A percentile compares a stretch with the other conserved stretches of the same genome.
Conservation (phyloP, 331 rosid species). For the Arachis monticola region DNA sequence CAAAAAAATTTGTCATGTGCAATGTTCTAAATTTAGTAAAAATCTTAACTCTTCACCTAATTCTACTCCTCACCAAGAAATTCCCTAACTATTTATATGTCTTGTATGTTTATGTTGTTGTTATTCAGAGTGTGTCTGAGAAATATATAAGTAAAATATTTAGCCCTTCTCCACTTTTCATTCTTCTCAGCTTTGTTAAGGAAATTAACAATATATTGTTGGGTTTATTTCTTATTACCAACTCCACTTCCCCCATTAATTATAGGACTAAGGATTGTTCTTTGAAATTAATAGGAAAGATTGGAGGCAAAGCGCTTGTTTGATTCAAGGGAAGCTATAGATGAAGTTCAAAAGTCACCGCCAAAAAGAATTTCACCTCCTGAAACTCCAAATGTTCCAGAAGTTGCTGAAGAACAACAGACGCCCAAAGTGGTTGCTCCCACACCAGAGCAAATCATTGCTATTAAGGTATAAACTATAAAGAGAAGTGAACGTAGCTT, state of each 20-base stretch:
- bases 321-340: conserved; percentile 72
- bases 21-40: no score
- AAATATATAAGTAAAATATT: no score
- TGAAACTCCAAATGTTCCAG: conserved; percentile 57
- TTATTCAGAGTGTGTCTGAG: no score
- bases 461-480: conserved; percentile 78
- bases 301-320: conserved; percentile 78
- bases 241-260: not conserved
- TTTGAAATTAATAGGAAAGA: conserved; percentile 69
- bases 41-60: no score
- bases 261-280: conserved; percentile 30
- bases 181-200: no score
- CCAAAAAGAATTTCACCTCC: conserved; percentile 40
- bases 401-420: conserved; percentile 66
- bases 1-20: no score
- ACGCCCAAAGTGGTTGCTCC: conserved; percentile 68
- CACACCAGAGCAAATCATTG: conserved; percentile 91
- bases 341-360: conserved; percentile 68
- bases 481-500: not conserved
- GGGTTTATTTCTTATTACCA: conserved; percentile 1
- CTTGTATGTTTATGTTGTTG: no score
- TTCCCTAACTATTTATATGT: no score
- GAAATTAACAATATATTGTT: not conserved
- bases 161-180: no score
- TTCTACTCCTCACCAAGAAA: no score